A percentile compares a stretch with the other conserved stretches of the same genome.
Conservation (phyloP, 768 basidiomycete species). For the Lepiota venenata region DNA sequence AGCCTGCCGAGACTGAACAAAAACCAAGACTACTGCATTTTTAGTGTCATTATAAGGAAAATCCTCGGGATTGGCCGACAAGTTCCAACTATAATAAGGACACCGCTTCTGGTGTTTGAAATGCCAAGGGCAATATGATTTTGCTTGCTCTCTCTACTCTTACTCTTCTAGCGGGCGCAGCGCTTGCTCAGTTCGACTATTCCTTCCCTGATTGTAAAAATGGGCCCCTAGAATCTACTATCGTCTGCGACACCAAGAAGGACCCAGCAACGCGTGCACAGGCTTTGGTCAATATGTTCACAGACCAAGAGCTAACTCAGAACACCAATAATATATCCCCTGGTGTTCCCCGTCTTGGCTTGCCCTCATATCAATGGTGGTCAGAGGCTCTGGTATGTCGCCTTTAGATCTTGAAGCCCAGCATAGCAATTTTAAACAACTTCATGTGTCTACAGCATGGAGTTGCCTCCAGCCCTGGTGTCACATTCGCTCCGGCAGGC, state of each 20-base stretch:
- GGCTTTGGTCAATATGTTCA: conserved; percentile 48
- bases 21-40: too few relatives aligned
- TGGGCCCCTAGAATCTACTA: conserved; percentile 40
- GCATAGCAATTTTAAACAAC: conserved; percentile 3
- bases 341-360: conserved; percentile 52
- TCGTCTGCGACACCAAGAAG: conserved; percentile 44
- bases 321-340: conserved; percentile 49
- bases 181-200: conserved; percentile 19
- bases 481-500: conserved; percentile 44
- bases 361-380: conserved; percentile 61
- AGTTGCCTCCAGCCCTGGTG: conserved; percentile 50
- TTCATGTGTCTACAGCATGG: conserved; percentile 40
- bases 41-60: background rate
- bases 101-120: background rate
- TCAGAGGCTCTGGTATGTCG: conserved; percentile 49
- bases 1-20: background rate
- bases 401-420: background rate
- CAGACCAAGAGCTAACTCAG: conserved; percentile 44
- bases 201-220: conserved; percentile 48
- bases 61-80: background rate
- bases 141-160: conserved; percentile 1
- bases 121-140: background rate
- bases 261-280: conserved; percentile 43
- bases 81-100: conserved; percentile 2
- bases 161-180: background rate